phyloP scores from a whole-genome alignment of 2,329 filamentous ascomycete species.

The Microsporum canis region DNA sequence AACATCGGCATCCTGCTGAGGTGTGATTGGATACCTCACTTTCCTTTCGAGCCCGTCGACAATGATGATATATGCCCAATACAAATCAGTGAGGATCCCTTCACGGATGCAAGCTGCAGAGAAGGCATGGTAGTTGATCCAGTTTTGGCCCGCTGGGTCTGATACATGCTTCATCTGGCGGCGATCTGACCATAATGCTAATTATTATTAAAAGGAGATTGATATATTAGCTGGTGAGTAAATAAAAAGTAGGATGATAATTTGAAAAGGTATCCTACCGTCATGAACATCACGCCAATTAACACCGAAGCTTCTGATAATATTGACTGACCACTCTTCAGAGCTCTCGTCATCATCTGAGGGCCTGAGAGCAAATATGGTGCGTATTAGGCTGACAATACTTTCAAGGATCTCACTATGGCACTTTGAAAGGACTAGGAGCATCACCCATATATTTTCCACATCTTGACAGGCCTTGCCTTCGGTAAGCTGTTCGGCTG shows the following conservation, averaged over 20 bases:
- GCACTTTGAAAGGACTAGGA: not conserved
- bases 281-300: not conserved
- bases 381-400: not conserved
- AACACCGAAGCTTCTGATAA: not conserved
- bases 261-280: not conserved
- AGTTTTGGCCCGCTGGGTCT: not conserved
- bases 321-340: not conserved
- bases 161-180: not conserved
- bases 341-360: not conserved
- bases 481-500: not conserved
- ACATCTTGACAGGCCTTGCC: not conserved
- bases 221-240: not conserved
- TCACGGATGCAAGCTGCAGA: not conserved
- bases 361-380: not conserved
- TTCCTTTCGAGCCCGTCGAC: conserved; percentile 2
- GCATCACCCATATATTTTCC: not conserved
- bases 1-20: not conserved
- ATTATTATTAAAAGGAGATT: too few relatives aligned
- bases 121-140: conserved; percentile 3
- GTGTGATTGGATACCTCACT: not conserved
- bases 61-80: conserved; percentile 1
- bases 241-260: not conserved
- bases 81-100: not conserved
- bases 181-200: not conserved
- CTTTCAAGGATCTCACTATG: not conserved